phyloP scores from a whole-genome alignment of 225 moss, liverwort and hornwort genomes.

The Straminergon stramineum region DNA sequence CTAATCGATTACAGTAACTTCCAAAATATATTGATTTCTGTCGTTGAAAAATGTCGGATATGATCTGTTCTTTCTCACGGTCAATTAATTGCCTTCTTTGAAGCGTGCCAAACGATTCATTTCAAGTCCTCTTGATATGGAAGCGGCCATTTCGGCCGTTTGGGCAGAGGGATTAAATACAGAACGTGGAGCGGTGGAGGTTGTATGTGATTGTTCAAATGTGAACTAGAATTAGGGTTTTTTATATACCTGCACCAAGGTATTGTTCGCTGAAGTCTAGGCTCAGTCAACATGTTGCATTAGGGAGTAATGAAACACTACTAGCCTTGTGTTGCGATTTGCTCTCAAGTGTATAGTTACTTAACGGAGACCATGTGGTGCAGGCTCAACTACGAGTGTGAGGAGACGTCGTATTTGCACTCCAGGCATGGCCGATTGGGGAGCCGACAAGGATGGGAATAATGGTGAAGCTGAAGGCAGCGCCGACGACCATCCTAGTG shows the following conservation, averaged over 20 bases:
- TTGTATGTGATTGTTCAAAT: not conserved
- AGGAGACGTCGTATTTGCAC: constrained; percentile 40
- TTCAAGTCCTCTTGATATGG: not conserved
- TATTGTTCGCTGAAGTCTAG: not conserved
- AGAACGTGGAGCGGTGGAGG: not conserved
- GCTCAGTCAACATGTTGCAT: not conserved
- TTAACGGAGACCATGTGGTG: not conserved
- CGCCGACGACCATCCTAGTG: not conserved
- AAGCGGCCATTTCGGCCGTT: not conserved
- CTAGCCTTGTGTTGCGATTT: not conserved
- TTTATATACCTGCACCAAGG: not conserved
- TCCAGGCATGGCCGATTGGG: constrained; percentile 30
- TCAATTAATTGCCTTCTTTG: not conserved
- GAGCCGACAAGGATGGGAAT: constrained; percentile 16
- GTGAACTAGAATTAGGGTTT: not conserved
- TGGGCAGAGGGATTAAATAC: not conserved
- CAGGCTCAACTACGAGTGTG: constrained; percentile 47
- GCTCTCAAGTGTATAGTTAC: not conserved
- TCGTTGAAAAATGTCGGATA: not conserved
- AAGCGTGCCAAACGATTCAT: not conserved
- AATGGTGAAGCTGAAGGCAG: constrained; percentile 2
- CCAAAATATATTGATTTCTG: not conserved
- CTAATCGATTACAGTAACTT: not conserved
- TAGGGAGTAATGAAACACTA: not conserved
- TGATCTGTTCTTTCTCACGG: not conserved